Evolutionary conservation across 2,329 filamentous ascomycete species (phyloP).

Genomic region (Sclerotinia nivalis): DNA sequence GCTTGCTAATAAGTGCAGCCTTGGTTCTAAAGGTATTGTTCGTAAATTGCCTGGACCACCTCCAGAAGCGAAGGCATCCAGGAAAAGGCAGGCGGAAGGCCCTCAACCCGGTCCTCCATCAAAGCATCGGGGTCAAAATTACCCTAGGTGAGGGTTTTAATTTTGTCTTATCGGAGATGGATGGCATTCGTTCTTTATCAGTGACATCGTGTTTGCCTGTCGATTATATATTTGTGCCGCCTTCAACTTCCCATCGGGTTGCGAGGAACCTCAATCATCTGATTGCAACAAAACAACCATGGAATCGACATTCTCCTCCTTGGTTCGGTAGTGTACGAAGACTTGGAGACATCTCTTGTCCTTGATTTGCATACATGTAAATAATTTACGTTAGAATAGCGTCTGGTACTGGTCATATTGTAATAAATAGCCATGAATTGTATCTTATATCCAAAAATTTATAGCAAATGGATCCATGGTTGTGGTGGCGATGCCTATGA

Average conservation of each 20-base stretch:
- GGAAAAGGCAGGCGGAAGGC: background rate
- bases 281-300: background rate
- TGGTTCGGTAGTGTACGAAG: constrained; percentile 52
- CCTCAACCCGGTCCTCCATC: constrained; percentile 4
- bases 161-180: background rate
- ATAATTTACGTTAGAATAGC: too few species aligned
- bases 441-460: background rate
- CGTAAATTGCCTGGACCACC: background rate
- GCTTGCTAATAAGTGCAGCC: background rate
- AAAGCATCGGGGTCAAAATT: constrained; percentile 6
- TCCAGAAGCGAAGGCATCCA: background rate
- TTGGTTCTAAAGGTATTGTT: constrained; percentile 3
- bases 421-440: background rate
- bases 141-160: background rate
- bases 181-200: background rate
- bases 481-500: too few species aligned
- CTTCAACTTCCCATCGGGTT: background rate
- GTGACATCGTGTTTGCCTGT: background rate
- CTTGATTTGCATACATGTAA: background rate
- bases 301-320: constrained; percentile 72
- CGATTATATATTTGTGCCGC: background rate
- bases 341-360: constrained; percentile 75
- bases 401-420: background rate
- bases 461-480: background rate
- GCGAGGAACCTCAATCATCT: background rate